These are phyloP conservation scores for Leccinum subgranulosum DNA, from an alignment of 768 basidiomycete genomes.

Conservation along the genomic window DNA sequence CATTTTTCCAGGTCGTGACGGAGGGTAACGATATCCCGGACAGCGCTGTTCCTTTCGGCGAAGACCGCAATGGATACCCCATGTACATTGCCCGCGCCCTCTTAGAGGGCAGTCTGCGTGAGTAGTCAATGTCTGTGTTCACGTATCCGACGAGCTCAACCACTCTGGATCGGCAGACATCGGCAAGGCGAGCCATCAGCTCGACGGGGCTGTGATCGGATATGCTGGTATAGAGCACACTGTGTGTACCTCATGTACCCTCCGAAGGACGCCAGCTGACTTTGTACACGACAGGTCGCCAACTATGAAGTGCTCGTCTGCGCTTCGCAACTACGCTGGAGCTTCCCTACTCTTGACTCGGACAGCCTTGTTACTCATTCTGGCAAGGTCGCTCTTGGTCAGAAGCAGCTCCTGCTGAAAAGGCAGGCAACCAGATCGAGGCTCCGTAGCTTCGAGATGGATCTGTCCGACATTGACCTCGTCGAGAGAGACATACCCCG, in stretches of 20 bases:
- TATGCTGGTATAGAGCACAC: slow-evolving; percentile 34
- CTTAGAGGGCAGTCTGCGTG: slow-evolving; percentile 29
- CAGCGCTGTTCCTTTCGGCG: slow-evolving; percentile 31
- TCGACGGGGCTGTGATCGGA: slow-evolving; percentile 29
- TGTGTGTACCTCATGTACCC: slow-evolving; percentile 15
- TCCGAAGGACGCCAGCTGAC: neutral
- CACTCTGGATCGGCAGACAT: slow-evolving; percentile 23
- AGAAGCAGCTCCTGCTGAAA: slow-evolving; percentile 16
- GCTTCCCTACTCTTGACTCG: slow-evolving; percentile 15
- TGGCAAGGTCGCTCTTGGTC: slow-evolving; percentile 31
- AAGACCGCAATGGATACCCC: slow-evolving; percentile 28
- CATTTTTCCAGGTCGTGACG: slow-evolving; percentile 19
- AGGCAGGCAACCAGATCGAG: neutral
- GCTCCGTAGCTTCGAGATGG: slow-evolving; percentile 8
- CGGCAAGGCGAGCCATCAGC: slow-evolving; percentile 33
- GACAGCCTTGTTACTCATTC: slow-evolving; percentile 14
- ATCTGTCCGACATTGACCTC: slow-evolving; percentile 24
- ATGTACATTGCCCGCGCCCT: slow-evolving; percentile 32
- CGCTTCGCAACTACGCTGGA: slow-evolving; percentile 32
- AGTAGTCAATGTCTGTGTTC: slow-evolving; percentile 1
- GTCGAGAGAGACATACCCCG: slow-evolving; percentile 29
- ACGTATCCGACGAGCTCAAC: neutral
- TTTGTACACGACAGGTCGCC: slow-evolving; percentile 19
- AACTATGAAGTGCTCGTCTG: slow-evolving; percentile 36
- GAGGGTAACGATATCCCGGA: slow-evolving; percentile 30